Conservation (phyloP, 768 basidiomycete species). For the Leccinum subtestaceum region DNA sequence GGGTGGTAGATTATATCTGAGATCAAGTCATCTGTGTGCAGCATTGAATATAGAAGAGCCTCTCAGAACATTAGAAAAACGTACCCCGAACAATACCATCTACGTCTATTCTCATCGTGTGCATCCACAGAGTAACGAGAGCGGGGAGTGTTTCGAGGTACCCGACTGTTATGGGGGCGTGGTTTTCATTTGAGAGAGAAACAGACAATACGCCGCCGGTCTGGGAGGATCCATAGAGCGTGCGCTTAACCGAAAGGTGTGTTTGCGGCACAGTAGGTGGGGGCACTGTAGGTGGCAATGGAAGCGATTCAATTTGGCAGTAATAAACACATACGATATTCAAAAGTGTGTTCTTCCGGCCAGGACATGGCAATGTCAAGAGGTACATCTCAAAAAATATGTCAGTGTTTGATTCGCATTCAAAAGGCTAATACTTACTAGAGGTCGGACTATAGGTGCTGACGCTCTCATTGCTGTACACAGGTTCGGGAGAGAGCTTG, state of each 20-base stretch:
- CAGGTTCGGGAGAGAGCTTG: slow-evolving; percentile 52
- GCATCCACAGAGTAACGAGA: slow-evolving; percentile 84
- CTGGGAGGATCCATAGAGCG: slow-evolving; percentile 71
- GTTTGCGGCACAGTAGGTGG: slow-evolving; percentile 40
- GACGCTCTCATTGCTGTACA: slow-evolving; percentile 29
- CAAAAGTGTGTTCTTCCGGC: slow-evolving; percentile 48
- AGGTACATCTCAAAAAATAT: slow-evolving; percentile 27
- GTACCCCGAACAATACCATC: slow-evolving; percentile 47
- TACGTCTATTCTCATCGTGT: slow-evolving; percentile 60
- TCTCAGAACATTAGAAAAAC: slow-evolving; percentile 10
- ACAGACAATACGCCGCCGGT: slow-evolving; percentile 72
- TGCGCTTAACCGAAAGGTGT: slow-evolving; percentile 61
- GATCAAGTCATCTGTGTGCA: slow-evolving; percentile 55
- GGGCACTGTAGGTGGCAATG: slow-evolving; percentile 31
- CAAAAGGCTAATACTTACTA: slow-evolving; percentile 33
- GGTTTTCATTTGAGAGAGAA: slow-evolving; percentile 54
- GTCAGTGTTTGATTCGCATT: not conserved
- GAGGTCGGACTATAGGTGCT: slow-evolving; percentile 50
- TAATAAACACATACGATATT: slow-evolving; percentile 48
- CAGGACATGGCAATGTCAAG: slow-evolving; percentile 59
- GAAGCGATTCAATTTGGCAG: not conserved
- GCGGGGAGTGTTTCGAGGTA: slow-evolving; percentile 95
- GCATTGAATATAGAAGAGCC: not conserved
- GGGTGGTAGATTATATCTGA: slow-evolving; percentile 58
- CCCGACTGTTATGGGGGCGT: slow-evolving; percentile 42